Conservation (phyloP, 305 asterid genomes). For the Lippia alba region DNA sequence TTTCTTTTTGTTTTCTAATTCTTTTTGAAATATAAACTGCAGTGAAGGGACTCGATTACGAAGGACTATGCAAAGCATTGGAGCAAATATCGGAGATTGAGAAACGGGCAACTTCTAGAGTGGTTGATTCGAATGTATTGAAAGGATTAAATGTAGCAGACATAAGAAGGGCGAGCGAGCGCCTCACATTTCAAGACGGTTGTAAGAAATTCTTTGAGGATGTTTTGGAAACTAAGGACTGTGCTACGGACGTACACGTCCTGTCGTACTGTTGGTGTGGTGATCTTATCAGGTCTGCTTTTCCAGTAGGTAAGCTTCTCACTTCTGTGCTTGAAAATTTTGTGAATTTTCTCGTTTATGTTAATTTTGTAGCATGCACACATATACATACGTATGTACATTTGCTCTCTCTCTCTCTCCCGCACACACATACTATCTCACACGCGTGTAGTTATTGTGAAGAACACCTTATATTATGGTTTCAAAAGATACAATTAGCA, state of each 20-base stretch:
- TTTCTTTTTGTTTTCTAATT: constrained; percentile 2
- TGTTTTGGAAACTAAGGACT: constrained; percentile 37
- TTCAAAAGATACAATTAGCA: no score
- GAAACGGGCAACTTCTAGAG: constrained; percentile 59
- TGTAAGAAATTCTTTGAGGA: constrained; percentile 54
- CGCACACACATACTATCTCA: neutral
- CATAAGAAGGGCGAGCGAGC: constrained; percentile 62
- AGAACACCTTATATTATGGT: no score
- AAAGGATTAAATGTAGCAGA: constrained; percentile 57
- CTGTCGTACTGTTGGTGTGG: constrained; percentile 70
- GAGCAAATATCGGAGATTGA: constrained; percentile 61
- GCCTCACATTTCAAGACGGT: constrained; percentile 61
- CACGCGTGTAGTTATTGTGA: neutral
- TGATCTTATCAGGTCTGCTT: constrained; percentile 65
- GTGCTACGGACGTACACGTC: constrained; percentile 50
- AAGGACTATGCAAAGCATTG: constrained; percentile 61
- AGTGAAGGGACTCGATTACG: constrained; percentile 55
- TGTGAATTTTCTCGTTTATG: neutral
- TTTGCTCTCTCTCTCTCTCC: no score
- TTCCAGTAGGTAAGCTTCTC: constrained; percentile 56
- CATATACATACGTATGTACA: no score
- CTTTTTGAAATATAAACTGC: constrained; percentile 15
- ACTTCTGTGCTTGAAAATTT: neutral
- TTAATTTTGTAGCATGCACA: neutral
- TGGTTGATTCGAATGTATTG: constrained; percentile 55